Evolutionary conservation across 148 eudicot species (phyloP).

Genomic region (Silene latifolia): DNA sequence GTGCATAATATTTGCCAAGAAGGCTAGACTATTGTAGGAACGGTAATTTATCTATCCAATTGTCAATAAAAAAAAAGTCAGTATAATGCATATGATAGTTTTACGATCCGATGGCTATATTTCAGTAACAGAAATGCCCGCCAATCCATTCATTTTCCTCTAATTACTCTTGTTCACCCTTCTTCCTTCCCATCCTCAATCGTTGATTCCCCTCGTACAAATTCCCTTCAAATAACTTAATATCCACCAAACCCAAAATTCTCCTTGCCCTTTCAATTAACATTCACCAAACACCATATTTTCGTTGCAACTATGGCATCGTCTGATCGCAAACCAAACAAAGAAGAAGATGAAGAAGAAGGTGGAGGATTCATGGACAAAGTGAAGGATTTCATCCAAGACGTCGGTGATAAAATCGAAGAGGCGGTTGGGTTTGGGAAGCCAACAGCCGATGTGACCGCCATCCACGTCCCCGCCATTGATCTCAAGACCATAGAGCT

Average conservation of each 20-base stretch:
- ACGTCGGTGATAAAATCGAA: conserved; percentile 27
- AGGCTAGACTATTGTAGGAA: too few relatives aligned
- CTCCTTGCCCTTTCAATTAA: neutral
- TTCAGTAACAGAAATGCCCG: conserved; percentile 14
- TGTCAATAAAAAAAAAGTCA: too few relatives aligned
- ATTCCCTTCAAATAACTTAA: neutral
- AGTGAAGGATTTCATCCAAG: conserved; percentile 32
- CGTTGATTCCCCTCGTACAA: neutral
- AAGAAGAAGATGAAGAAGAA: conserved; percentile 1
- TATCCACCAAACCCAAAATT: too few relatives aligned
- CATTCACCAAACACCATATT: neutral
- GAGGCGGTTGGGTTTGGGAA: conserved; percentile 33
- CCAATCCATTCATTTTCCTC: conserved; percentile 23
- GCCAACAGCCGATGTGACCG: conserved; percentile 31
- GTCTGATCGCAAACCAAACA: conserved; percentile 5
- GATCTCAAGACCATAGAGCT: conserved; percentile 30
- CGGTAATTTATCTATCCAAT: too few relatives aligned
- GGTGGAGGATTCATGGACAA: conserved; percentile 34
- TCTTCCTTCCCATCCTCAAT: neutral
- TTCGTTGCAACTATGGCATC: conserved; percentile 8
- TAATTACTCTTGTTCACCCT: conserved; percentile 18
- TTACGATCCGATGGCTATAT: neutral
- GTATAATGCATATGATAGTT: too few relatives aligned
- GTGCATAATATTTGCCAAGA: too few relatives aligned
- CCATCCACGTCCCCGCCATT: conserved; percentile 26